Percentiles rank a stretch among this genome's conserved stretches.
phyloP scores from a whole-genome alignment of 805 yeast species.

The Wickerhamomyces xylosicus region DNA sequence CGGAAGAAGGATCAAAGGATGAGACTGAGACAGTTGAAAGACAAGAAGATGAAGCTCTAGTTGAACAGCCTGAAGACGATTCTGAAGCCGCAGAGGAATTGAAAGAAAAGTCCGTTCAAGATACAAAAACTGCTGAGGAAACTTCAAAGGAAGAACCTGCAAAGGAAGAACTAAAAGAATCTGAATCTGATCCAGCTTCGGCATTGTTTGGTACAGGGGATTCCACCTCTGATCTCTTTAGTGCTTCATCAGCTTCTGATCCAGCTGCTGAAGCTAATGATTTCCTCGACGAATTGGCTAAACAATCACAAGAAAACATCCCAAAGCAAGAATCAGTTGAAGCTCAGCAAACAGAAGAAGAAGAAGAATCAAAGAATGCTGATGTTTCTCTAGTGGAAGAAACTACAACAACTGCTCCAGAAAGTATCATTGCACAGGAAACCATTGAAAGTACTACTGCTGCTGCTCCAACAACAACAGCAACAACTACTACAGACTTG shows the following conservation, averaged over 20 bases:
- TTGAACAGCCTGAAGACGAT: constrained; percentile 4
- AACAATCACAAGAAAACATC: constrained; percentile 3
- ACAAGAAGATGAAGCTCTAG: constrained; percentile 3
- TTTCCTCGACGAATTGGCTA: neutral
- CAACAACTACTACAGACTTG: neutral
- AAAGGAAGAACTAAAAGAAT: neutral
- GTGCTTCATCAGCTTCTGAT: neutral
- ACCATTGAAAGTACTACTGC: neutral
- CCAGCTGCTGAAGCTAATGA: neutral
- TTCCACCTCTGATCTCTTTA: neutral
- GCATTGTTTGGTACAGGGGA: neutral
- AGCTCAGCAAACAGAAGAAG: constrained; percentile 5
- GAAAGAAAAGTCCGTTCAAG: constrained; percentile 2
- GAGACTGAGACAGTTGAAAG: constrained; percentile 9
- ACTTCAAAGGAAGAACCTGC: constrained; percentile 3
- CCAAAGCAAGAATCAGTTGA: neutral
- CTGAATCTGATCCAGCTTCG: neutral
- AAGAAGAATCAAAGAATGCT: constrained; percentile 1
- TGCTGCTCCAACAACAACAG: neutral
- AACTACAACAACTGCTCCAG: neutral
- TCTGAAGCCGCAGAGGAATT: constrained; percentile 4
- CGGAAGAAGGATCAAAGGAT: constrained; percentile 5
- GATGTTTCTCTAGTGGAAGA: too few species aligned
- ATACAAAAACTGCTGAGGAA: neutral
- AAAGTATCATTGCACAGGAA: too few species aligned